Evolutionary conservation across 2,329 filamentous ascomycete species (phyloP).

Genomic region (Fusarium mangiferae): DNA sequence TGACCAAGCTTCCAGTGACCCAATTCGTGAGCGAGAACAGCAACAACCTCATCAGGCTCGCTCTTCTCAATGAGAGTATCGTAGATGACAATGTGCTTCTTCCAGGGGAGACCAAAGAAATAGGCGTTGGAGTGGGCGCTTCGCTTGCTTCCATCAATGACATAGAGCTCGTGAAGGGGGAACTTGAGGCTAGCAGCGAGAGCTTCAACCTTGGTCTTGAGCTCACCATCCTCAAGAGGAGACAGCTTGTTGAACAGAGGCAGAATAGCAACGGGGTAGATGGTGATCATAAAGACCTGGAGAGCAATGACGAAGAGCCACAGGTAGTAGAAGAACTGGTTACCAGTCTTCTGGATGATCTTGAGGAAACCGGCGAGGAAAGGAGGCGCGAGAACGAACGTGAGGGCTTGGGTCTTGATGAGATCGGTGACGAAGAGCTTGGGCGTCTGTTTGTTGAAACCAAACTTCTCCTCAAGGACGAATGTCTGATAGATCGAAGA

Average conservation of each 20-base stretch:
- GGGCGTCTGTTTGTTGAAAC: slow-evolving; percentile 98
- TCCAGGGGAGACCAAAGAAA: slow-evolving; percentile 98
- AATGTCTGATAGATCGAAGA: slow-evolving; percentile 93
- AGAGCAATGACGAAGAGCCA: slow-evolving; percentile 92
- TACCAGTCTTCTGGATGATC: slow-evolving; percentile 94
- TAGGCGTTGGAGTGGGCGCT: slow-evolving; percentile 91
- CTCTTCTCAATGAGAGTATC: slow-evolving; percentile 98
- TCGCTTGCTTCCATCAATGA: slow-evolving; percentile 92
- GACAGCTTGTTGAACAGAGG: slow-evolving; percentile 99
- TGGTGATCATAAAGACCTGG: slow-evolving; percentile 93
- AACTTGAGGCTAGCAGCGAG: slow-evolving; percentile 88
- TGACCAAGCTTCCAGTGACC: slow-evolving; percentile 98
- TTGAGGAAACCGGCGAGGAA: slow-evolving; percentile 91
- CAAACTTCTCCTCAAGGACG: slow-evolving; percentile 94
- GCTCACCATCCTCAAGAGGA: slow-evolving; percentile 83
- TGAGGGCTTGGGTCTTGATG: slow-evolving; percentile 88
- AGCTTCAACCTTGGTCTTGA: slow-evolving; percentile 88
- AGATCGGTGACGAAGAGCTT: slow-evolving; percentile 89
- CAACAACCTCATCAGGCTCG: slow-evolving; percentile 89
- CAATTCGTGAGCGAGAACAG: slow-evolving; percentile 93
- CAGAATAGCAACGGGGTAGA: slow-evolving; percentile 93
- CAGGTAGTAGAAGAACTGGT: slow-evolving; percentile 96
- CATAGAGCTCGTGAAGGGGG: slow-evolving; percentile 90
- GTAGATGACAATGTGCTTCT: slow-evolving; percentile 99
- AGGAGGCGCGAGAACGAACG: slow-evolving; percentile 82